phyloP scores from a whole-genome alignment of 176 grass and related monocot genomes.

The Aegilops sharonensis region DNA sequence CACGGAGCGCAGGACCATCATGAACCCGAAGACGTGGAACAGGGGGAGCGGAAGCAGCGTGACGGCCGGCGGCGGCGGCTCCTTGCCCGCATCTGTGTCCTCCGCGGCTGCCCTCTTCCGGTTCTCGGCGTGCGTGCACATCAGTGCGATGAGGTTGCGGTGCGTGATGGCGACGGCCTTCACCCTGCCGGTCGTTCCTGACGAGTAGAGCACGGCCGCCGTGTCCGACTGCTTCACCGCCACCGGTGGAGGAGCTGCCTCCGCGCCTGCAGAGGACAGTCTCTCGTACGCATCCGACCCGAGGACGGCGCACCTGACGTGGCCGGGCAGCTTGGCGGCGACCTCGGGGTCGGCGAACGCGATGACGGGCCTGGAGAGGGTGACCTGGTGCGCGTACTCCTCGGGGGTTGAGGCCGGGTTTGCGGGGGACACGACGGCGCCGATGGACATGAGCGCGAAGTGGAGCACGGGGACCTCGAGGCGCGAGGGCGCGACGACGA shows the following conservation, averaged over 20 bases:
- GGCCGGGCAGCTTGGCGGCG: conserved; percentile 34
- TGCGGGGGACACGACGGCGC: conserved; percentile 51
- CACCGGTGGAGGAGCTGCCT: conserved; percentile 7
- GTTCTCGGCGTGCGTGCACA: neutral
- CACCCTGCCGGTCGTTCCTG: conserved; percentile 79
- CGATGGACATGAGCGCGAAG: conserved; percentile 61
- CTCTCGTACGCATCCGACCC: conserved; percentile 52
- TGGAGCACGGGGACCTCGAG: conserved; percentile 45
- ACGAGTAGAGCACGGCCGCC: conserved; percentile 76
- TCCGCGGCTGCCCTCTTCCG: neutral
- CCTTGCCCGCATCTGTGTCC: conserved; percentile 32
- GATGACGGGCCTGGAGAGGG: conserved; percentile 44
- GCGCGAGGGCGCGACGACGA: conserved; percentile 49
- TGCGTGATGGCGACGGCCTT: conserved; percentile 70
- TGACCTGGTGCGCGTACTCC: conserved; percentile 51
- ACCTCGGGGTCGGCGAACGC: conserved; percentile 44
- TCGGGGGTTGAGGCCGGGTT: conserved; percentile 50
- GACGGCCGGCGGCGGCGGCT: conserved; percentile 26
- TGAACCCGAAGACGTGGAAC: conserved; percentile 82
- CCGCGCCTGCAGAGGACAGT: conserved; percentile 17
- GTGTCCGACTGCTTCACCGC: conserved; percentile 71
- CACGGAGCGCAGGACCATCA: conserved; percentile 54
- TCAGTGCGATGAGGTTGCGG: conserved; percentile 62
- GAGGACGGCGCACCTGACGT: conserved; percentile 38
- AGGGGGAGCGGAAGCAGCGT: conserved; percentile 58